Percentiles rank a stretch among this genome's conserved stretches.
These are phyloP conservation scores for Albatrellus ellisii DNA, from an alignment of 768 basidiomycete species.

Conservation along the genomic window DNA sequence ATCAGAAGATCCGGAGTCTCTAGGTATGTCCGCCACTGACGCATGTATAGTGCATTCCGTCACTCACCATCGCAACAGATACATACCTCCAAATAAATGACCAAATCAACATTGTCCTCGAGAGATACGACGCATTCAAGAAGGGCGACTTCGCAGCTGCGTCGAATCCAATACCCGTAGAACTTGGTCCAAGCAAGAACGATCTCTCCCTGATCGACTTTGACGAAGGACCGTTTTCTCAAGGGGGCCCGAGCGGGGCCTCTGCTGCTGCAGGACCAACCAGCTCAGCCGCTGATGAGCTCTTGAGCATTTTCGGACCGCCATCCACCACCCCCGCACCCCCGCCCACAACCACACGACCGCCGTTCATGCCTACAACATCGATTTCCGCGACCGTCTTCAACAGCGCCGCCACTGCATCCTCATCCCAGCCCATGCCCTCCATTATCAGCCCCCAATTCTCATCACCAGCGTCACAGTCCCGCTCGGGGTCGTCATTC, in stretches of 20 bases:
- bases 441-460: constrained; percentile 1
- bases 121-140: constrained; percentile 88
- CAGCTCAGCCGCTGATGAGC: constrained; percentile 33
- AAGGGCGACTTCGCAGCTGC: constrained; percentile 72
- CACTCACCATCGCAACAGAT: constrained; percentile 32
- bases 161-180: constrained; percentile 53
- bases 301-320: constrained; percentile 45
- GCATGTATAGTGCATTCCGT: constrained; percentile 2
- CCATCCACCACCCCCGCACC: neutral
- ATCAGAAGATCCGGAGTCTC: constrained; percentile 76
- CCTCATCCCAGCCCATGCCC: constrained; percentile 5
- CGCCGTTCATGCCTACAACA: neutral
- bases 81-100: constrained; percentile 95
- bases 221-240: constrained; percentile 34
- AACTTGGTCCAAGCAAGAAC: constrained; percentile 28
- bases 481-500: constrained; percentile 7
- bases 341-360: neutral
- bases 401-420: constrained; percentile 2
- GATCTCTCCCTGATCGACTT: constrained; percentile 62
- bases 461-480: neutral
- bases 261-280: constrained; percentile 14
- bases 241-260: constrained; percentile 13
- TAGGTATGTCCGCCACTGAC: constrained; percentile 39
- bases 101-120: constrained; percentile 87
- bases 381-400: neutral